Percentiles rank a stretch among this genome's conserved stretches.
These are phyloP conservation scores for Beauveria medogensis DNA, from an alignment of 2,329 filamentous ascomycete genomes.

Conservation along the genomic window DNA sequence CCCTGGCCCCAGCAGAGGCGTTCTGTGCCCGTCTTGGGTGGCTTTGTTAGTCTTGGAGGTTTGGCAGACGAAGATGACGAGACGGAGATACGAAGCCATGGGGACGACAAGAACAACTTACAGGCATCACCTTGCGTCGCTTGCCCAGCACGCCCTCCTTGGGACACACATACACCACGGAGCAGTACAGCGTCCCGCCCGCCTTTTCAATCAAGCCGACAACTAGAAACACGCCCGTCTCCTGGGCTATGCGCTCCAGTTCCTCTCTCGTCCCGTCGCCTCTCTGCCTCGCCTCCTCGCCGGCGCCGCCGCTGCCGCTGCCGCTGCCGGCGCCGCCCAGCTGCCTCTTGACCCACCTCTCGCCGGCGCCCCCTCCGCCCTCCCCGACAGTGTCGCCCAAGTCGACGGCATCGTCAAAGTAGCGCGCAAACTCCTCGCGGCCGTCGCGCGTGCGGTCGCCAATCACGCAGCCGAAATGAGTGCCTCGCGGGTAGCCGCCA, in stretches of 20 bases:
- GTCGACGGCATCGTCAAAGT: slow-evolving; percentile 74
- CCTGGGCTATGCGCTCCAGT: slow-evolving; percentile 65
- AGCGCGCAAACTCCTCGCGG: slow-evolving; percentile 72
- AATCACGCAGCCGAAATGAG: slow-evolving; percentile 65
- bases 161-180: slow-evolving; percentile 75
- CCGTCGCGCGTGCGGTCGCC: slow-evolving; percentile 61
- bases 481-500: slow-evolving; percentile 82
- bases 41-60: neutral
- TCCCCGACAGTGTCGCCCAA: slow-evolving; percentile 65
- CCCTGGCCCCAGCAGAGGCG: slow-evolving; percentile 86
- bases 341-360: slow-evolving; percentile 60
- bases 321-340: slow-evolving; percentile 33
- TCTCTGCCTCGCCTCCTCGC: slow-evolving; percentile 29
- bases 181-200: slow-evolving; percentile 78
- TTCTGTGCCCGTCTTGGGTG: slow-evolving; percentile 62
- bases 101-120: slow-evolving; percentile 30
- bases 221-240: slow-evolving; percentile 76
- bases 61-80: neutral
- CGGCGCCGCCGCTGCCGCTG: slow-evolving; percentile 24
- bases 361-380: slow-evolving; percentile 55
- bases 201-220: slow-evolving; percentile 71
- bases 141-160: slow-evolving; percentile 67
- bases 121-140: slow-evolving; percentile 85
- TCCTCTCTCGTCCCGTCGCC: slow-evolving; percentile 64
- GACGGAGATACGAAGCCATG: no score